phyloP scores from a whole-genome alignment of 148 eudicot genomes.

The Camellia sinensis region DNA sequence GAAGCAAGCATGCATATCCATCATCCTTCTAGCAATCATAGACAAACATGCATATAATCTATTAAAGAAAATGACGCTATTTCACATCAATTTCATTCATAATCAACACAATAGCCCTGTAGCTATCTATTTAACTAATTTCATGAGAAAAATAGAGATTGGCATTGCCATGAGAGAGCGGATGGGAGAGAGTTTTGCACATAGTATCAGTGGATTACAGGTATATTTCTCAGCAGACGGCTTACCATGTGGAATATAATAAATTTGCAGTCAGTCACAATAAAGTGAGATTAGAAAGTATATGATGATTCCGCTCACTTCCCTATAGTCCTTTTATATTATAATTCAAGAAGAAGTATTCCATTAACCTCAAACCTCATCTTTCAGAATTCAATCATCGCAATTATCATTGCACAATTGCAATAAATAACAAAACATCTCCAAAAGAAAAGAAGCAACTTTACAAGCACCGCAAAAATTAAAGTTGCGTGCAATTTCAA shows the following conservation, averaged over 20 bases:
- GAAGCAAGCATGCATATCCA: constrained; percentile 14
- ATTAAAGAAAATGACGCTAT: background rate
- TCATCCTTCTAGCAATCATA: constrained; percentile 3
- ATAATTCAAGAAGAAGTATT: background rate
- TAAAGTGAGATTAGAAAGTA: background rate
- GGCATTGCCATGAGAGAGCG: background rate
- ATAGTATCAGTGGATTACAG: background rate
- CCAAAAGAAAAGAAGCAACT: background rate
- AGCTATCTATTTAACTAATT: background rate
- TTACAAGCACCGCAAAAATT: constrained; percentile 6
- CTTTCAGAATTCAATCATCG: background rate
- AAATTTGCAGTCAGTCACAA: background rate
- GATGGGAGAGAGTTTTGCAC: background rate
- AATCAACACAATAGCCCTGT: background rate
- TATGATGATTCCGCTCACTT: background rate
- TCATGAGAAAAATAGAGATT: no score
- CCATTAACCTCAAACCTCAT: background rate
- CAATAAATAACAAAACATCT: background rate
- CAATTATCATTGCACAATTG: background rate
- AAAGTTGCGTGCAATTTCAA: constrained; percentile 1
- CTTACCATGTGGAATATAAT: background rate
- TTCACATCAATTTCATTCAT: background rate
- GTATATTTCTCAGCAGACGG: background rate
- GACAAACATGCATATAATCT: background rate
- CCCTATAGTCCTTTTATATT: background rate